Evolutionary conservation across 345 rosid species (phyloP).

Genomic region (Cardamine occulta): DNA sequence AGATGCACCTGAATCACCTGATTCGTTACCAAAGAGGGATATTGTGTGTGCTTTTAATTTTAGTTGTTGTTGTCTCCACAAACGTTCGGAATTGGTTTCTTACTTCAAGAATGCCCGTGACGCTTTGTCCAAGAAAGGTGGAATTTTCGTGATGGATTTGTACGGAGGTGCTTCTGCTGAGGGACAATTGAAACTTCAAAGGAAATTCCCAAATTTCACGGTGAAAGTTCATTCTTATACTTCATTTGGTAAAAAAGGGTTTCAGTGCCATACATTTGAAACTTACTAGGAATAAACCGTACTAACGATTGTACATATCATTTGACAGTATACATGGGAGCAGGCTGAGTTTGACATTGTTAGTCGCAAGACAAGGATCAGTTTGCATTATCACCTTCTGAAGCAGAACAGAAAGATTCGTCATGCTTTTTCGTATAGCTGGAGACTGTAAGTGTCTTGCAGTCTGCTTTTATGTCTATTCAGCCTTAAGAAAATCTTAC

Average conservation of each 20-base stretch:
- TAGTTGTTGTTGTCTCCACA: slow-evolving; percentile 93
- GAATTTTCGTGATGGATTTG: slow-evolving; percentile 86
- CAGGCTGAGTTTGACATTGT: slow-evolving; percentile 85
- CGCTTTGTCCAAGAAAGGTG: slow-evolving; percentile 72
- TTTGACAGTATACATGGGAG: slow-evolving; percentile 79
- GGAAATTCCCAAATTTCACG: slow-evolving; percentile 77
- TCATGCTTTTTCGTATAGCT: slow-evolving; percentile 84
- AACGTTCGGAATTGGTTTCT: slow-evolving; percentile 66
- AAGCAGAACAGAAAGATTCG: slow-evolving; percentile 80
- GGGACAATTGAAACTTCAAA: slow-evolving; percentile 70
- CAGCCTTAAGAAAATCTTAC: slow-evolving; percentile 12
- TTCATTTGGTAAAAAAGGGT: neutral
- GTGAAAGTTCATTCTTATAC: slow-evolving; percentile 42
- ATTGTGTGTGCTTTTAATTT: slow-evolving; percentile 90
- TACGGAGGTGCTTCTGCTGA: slow-evolving; percentile 95
- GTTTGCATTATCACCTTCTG: slow-evolving; percentile 80
- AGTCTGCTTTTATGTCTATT: slow-evolving; percentile 10
- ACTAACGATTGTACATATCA: neutral
- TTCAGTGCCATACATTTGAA: neutral
- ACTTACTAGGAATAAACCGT: neutral
- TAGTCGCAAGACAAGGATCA: slow-evolving; percentile 77
- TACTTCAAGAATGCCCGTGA: slow-evolving; percentile 74
- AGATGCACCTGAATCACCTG: slow-evolving; percentile 36
- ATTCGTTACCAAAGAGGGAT: slow-evolving; percentile 64
- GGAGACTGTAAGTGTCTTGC: slow-evolving; percentile 76